Conservation (phyloP, 257 asterid species). For the Nemophila menziesii region DNA sequence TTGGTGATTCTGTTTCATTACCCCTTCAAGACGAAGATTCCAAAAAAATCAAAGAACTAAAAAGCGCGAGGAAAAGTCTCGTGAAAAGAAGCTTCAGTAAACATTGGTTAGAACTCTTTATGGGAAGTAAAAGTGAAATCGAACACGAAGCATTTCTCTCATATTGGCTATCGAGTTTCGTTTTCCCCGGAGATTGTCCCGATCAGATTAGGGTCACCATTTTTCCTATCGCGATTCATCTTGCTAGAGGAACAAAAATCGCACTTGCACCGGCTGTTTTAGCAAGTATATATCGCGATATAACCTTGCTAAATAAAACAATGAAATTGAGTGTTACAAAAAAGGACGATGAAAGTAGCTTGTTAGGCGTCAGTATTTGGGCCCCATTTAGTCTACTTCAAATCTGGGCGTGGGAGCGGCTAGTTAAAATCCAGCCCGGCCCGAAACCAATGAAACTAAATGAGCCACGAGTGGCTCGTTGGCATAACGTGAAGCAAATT, state of each 20-base stretch:
- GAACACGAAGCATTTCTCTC: constrained; percentile 40
- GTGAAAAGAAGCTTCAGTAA: not conserved
- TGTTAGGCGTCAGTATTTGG: constrained; percentile 15
- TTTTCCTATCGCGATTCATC: constrained; percentile 19
- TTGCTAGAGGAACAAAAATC: constrained; percentile 22
- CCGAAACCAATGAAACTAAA: constrained; percentile 13
- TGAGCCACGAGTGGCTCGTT: constrained; percentile 19
- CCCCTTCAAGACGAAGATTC: constrained; percentile 7
- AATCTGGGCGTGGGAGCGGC: constrained; percentile 46
- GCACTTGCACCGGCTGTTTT: constrained; percentile 35
- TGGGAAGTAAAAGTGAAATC: constrained; percentile 2
- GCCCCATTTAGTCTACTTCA: constrained; percentile 26
- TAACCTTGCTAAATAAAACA: constrained; percentile 18
- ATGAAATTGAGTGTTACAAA: too few species aligned
- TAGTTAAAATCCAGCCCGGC: constrained; percentile 14
- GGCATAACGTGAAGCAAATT: constrained; percentile 13
- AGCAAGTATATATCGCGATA: constrained; percentile 30
- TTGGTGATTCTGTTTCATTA: constrained; percentile 18
- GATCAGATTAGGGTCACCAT: constrained; percentile 12
- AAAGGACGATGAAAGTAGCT: not conserved
- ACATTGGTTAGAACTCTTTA: constrained; percentile 19
- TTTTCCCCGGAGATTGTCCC: constrained; percentile 19
- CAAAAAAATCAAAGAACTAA: not conserved
- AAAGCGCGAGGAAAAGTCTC: not conserved
- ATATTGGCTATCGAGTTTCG: constrained; percentile 29